These are phyloP conservation scores for Boletales sp. DNA, from an alignment of 768 basidiomycete genomes.

Conservation along the genomic window DNA sequence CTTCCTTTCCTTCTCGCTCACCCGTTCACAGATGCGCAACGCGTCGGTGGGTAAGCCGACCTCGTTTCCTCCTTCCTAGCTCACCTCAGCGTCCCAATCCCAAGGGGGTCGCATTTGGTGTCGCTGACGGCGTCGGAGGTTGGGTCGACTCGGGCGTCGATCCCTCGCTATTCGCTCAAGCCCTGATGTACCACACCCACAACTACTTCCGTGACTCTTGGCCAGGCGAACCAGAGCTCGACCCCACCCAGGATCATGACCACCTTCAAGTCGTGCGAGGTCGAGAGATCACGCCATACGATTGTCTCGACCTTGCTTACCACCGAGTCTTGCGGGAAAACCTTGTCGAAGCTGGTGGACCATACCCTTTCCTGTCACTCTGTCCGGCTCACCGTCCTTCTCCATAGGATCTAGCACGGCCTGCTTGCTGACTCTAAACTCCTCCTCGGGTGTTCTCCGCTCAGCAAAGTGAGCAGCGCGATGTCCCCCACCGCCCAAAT, in stretches of 20 bases:
- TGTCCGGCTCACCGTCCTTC: not conserved
- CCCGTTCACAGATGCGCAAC: slow-evolving; percentile 60
- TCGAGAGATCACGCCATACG: slow-evolving; percentile 62
- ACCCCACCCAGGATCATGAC: slow-evolving; percentile 71
- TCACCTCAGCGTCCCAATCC: slow-evolving; percentile 16
- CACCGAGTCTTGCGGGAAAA: slow-evolving; percentile 67
- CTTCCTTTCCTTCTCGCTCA: slow-evolving; percentile 1
- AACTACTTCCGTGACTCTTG: slow-evolving; percentile 69
- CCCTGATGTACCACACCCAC: slow-evolving; percentile 84
- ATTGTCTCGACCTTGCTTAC: slow-evolving; percentile 72
- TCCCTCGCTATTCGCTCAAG: slow-evolving; percentile 87
- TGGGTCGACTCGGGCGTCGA: slow-evolving; percentile 85
- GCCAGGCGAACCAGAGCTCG: slow-evolving; percentile 82
- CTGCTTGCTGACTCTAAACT: slow-evolving; percentile 70
- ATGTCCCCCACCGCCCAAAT: not conserved
- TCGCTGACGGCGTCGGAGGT: slow-evolving; percentile 92
- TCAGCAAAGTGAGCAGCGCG: slow-evolving; percentile 63
- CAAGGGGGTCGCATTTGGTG: slow-evolving; percentile 77
- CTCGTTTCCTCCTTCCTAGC: slow-evolving; percentile 10
- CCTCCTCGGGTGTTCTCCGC: slow-evolving; percentile 68
- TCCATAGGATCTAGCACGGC: slow-evolving; percentile 78
- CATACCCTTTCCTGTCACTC: slow-evolving; percentile 19
- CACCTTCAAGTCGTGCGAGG: slow-evolving; percentile 63
- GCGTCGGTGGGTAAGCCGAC: slow-evolving; percentile 58
- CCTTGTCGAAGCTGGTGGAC: slow-evolving; percentile 47